Conservation (phyloP, 805 yeast genomes). For the Candida qinlingensis region DNA sequence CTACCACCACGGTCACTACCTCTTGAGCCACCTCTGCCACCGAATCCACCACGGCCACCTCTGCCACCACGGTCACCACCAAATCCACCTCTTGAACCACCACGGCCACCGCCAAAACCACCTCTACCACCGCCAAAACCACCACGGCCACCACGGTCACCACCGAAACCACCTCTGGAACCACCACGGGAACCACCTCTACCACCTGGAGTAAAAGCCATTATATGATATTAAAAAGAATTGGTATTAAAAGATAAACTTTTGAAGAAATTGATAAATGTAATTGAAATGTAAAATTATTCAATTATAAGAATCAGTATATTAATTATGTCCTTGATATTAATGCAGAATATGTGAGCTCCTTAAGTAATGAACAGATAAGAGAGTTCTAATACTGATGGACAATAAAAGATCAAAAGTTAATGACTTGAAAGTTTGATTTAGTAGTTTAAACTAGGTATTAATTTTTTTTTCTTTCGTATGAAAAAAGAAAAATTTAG, state of each 20-base stretch:
- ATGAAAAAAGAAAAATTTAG: slow-evolving; percentile 4
- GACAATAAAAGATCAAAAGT: not conserved
- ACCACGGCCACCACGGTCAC: slow-evolving; percentile 41
- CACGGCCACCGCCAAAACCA: slow-evolving; percentile 28
- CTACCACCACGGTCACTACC: slow-evolving; percentile 55
- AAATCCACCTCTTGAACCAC: slow-evolving; percentile 26
- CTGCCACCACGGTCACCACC: slow-evolving; percentile 49
- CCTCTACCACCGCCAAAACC: slow-evolving; percentile 36
- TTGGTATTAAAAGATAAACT: not conserved
- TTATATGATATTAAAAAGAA: slow-evolving; percentile 26
- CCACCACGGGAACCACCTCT: slow-evolving; percentile 55
- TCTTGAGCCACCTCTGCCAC: slow-evolving; percentile 53
- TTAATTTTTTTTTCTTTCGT: not conserved
- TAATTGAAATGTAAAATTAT: no score
- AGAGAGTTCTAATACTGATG: not conserved
- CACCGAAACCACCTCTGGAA: slow-evolving; percentile 26
- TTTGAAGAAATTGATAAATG: not conserved
- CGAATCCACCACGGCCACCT: slow-evolving; percentile 45
- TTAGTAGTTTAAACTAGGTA: not conserved
- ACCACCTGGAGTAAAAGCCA: slow-evolving; percentile 75
- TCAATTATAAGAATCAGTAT: not conserved
- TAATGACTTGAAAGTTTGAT: not conserved
- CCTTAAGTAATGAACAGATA: not conserved
- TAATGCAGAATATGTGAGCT: not conserved
- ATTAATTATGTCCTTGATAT: not conserved